A percentile compares a stretch with the other conserved stretches of the same genome.
phyloP scores from a whole-genome alignment of 352 stramenopile genomes.

The Globisporangium polare region DNA sequence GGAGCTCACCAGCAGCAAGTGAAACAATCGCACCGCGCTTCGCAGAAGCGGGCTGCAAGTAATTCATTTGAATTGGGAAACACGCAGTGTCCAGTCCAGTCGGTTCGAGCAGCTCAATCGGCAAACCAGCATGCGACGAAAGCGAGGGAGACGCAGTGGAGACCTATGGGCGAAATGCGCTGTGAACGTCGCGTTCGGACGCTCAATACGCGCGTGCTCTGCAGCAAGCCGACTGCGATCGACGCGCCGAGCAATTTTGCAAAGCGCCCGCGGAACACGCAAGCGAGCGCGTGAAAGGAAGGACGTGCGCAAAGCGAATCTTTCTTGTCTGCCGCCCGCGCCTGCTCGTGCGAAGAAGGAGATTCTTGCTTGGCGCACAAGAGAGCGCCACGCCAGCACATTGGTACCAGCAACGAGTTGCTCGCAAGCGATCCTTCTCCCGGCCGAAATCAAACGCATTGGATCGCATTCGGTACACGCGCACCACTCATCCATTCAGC shows the following conservation, averaged over 20 bases:
- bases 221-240: not conserved
- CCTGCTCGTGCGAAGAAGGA: too few species aligned
- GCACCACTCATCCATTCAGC: too few species aligned
- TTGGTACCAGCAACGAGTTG: not conserved
- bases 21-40: not conserved
- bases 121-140: not conserved
- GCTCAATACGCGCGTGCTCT: not conserved
- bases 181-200: not conserved
- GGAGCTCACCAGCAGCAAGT: not conserved
- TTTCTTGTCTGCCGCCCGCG: too few species aligned
- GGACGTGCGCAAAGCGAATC: too few species aligned
- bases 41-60: not conserved
- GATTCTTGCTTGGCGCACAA: too few species aligned
- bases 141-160: not conserved
- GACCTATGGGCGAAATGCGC: not conserved
- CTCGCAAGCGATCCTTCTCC: not conserved
- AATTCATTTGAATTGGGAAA: not conserved
- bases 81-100: not conserved
- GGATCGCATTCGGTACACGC: not conserved
- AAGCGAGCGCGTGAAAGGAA: too few species aligned
- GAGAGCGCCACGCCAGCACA: not conserved
- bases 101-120: not conserved
- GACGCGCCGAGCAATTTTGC: not conserved
- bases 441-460: not conserved
- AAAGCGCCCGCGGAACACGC: too few species aligned